phyloP scores from a whole-genome alignment of 257 asterid genomes.

The Jasminum sambac region DNA sequence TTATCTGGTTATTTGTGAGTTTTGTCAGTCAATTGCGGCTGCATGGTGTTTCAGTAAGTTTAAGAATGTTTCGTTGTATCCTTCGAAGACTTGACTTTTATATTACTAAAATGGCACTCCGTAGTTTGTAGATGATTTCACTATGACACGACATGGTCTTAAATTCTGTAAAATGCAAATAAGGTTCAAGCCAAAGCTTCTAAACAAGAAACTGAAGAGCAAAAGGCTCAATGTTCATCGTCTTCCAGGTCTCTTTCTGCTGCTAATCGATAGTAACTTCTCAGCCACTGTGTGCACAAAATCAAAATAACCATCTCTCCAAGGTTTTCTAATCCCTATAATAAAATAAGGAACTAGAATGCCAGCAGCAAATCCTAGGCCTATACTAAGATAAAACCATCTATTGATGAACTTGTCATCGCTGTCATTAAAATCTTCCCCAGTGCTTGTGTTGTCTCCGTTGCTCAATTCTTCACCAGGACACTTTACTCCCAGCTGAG shows the following conservation, averaged over 20 bases:
- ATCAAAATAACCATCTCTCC: slow-evolving; percentile 40
- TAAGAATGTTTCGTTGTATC: too few relatives aligned
- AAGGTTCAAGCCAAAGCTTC: not conserved
- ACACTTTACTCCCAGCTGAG: slow-evolving; percentile 38
- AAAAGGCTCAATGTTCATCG: not conserved
- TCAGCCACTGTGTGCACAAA: slow-evolving; percentile 34
- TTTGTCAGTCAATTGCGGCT: too few relatives aligned
- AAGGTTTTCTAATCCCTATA: slow-evolving; percentile 34
- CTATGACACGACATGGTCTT: not conserved
- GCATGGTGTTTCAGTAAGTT: too few relatives aligned
- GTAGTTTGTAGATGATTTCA: too few relatives aligned
- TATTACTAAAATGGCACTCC: too few relatives aligned
- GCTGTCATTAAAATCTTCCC: slow-evolving; percentile 12
- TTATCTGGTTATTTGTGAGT: not conserved
- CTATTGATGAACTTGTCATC: slow-evolving; percentile 26
- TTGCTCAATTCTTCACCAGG: slow-evolving; percentile 25
- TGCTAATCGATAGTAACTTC: slow-evolving; percentile 14
- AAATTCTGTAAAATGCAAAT: not conserved
- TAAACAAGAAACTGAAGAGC: not conserved
- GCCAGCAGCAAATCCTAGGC: slow-evolving; percentile 50
- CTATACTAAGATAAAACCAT: slow-evolving; percentile 58
- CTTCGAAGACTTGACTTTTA: too few relatives aligned
- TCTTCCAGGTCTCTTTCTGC: not conserved
- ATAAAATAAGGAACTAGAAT: slow-evolving; percentile 36
- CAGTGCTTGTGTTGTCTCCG: slow-evolving; percentile 1